These are phyloP conservation scores for Ascochyta lentis DNA, from an alignment of 2,329 filamentous ascomycete species.

Conservation along the genomic window DNA sequence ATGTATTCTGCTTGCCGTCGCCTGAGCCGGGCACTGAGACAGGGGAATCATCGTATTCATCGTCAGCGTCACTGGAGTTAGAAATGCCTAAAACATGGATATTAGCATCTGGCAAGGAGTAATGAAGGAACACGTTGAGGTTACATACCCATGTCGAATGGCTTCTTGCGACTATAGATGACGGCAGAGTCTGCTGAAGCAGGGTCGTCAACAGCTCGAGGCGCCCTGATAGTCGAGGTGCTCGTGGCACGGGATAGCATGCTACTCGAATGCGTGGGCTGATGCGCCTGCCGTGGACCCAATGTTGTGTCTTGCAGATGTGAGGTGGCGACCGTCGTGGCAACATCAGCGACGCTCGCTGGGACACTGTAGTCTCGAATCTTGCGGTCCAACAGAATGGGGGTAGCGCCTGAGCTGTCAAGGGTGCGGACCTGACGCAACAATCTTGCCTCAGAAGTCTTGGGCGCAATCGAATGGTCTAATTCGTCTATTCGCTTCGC, in stretches of 20 bases:
- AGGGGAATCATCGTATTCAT: constrained; percentile 1
- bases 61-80: not conserved
- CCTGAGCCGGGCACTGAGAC: not conserved
- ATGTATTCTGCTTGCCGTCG: not conserved
- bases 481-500: not conserved
- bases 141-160: constrained; percentile 25
- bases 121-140: not conserved
- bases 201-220: constrained; percentile 6
- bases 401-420: constrained; percentile 28
- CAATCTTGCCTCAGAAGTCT: constrained; percentile 1
- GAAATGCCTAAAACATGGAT: constrained; percentile 8
- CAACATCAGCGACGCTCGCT: not conserved
- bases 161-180: constrained; percentile 22
- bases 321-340: not conserved
- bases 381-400: constrained; percentile 13
- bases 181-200: constrained; percentile 22
- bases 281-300: not conserved
- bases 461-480: not conserved
- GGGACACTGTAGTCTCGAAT: not conserved
- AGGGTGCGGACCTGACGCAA: constrained; percentile 32
- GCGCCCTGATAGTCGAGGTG: constrained; percentile 24
- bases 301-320: not conserved
- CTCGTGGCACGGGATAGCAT: constrained; percentile 21
- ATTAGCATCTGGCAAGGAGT: constrained; percentile 20
- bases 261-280: not conserved